Evolutionary conservation across 1,284 basidiomycete species (phyloP).

Genomic region (Ceratorhiza oryzae-sativae): DNA sequence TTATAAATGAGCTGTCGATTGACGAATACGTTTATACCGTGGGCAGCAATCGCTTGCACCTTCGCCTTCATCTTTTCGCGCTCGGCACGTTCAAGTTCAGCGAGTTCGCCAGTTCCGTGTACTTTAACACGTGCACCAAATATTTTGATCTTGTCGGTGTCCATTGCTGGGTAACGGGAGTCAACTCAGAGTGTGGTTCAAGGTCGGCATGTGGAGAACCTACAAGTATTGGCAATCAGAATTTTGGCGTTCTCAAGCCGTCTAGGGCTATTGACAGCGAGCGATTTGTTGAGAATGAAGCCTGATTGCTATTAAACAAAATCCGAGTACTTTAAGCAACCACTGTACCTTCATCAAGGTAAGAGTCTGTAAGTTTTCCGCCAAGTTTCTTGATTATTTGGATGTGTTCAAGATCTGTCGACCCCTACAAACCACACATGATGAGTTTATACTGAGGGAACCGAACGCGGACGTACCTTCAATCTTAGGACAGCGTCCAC

Average conservation of each 20-base stretch:
- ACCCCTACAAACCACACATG: slow-evolving; percentile 63
- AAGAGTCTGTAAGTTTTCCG: slow-evolving; percentile 97
- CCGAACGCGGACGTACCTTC: slow-evolving; percentile 61
- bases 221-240: slow-evolving; percentile 96
- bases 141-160: slow-evolving; percentile 99
- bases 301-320: slow-evolving; percentile 57
- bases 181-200: background rate
- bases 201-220: background rate
- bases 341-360: slow-evolving; percentile 88
- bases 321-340: background rate
- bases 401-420: slow-evolving; percentile 97
- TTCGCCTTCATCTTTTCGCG: slow-evolving; percentile 99
- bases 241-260: slow-evolving; percentile 95
- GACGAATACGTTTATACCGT: slow-evolving; percentile 97
- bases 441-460: background rate
- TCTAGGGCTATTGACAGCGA: slow-evolving; percentile 95
- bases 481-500: slow-evolving; percentile 96
- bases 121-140: slow-evolving; percentile 97
- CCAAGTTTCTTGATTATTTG: slow-evolving; percentile 99
- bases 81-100: slow-evolving; percentile 97
- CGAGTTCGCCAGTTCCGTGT: slow-evolving; percentile 94
- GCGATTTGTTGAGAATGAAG: slow-evolving; percentile 98
- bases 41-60: slow-evolving; percentile 91
- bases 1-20: slow-evolving; percentile 99
- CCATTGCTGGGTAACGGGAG: slow-evolving; percentile 77